phyloP scores from a whole-genome alignment of 495 filamentous ascomycete genomes.

The Hypomontagnella monticulosa region DNA sequence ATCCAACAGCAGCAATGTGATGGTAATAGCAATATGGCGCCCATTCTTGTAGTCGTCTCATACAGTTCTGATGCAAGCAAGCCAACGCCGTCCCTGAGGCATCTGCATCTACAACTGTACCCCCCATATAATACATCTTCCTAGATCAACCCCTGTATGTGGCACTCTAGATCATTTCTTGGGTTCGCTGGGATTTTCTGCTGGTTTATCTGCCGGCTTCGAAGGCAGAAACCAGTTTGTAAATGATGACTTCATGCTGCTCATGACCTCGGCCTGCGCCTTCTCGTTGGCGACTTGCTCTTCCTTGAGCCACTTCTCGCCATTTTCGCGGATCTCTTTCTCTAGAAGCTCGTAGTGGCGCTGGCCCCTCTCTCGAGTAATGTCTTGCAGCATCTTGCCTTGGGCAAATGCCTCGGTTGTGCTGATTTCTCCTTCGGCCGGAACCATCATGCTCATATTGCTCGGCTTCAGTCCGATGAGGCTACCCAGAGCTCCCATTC shows the following conservation, averaged over 20 bases:
- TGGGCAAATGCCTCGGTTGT: slow-evolving; percentile 78
- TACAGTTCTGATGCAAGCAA: slow-evolving; percentile 26
- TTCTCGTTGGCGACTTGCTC: slow-evolving; percentile 87
- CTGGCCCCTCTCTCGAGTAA: slow-evolving; percentile 89
- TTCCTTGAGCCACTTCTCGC: slow-evolving; percentile 92
- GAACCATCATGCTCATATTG: slow-evolving; percentile 59
- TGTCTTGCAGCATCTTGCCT: slow-evolving; percentile 95
- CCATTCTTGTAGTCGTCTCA: slow-evolving; percentile 6
- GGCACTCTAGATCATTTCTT: slow-evolving; percentile 6
- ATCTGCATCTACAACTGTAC: background rate
- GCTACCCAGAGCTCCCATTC: slow-evolving; percentile 69
- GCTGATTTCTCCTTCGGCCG: slow-evolving; percentile 72
- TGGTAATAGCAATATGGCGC: slow-evolving; percentile 2
- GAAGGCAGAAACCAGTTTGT: slow-evolving; percentile 57
- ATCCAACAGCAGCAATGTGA: slow-evolving; percentile 8
- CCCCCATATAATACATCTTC: slow-evolving; percentile 32
- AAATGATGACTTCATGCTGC: slow-evolving; percentile 71
- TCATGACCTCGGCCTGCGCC: slow-evolving; percentile 87
- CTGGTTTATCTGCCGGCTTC: slow-evolving; percentile 22
- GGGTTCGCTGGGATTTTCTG: slow-evolving; percentile 13
- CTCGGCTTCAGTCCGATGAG: slow-evolving; percentile 79
- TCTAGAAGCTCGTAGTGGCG: slow-evolving; percentile 89
- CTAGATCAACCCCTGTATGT: slow-evolving; percentile 12
- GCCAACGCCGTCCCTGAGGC: slow-evolving; percentile 3
- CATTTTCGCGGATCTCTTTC: slow-evolving; percentile 88